phyloP scores from a whole-genome alignment of 371 early-diverging fungal species.

The Apophysomyces ossiformis region DNA sequence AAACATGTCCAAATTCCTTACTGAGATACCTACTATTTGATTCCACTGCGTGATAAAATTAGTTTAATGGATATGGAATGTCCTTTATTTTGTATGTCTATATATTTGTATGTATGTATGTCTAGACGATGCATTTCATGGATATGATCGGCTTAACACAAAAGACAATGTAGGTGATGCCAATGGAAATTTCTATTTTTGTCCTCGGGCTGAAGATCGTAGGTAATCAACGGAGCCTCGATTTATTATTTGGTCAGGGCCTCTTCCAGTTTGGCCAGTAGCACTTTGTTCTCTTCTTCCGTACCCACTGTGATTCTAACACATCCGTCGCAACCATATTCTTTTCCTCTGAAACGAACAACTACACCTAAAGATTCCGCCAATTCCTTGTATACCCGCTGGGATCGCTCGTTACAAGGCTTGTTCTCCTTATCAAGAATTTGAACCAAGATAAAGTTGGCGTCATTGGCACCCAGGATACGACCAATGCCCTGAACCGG shows the following conservation, averaged over 20 bases:
- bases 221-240: too few species aligned
- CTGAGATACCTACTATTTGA: too few species aligned
- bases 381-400: conserved; percentile 75
- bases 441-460: conserved; percentile 93
- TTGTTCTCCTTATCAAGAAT: conserved; percentile 61
- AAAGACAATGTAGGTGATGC: too few species aligned
- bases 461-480: conserved; percentile 86
- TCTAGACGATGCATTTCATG: too few species aligned
- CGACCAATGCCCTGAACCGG: conserved; percentile 63
- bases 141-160: too few species aligned
- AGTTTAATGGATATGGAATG: too few species aligned
- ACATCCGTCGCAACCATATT: conserved; percentile 91
- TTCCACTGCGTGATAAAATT: too few species aligned
- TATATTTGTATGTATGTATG: too few species aligned
- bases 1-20: too few species aligned
- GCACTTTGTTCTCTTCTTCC: conserved; percentile 72
- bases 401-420: conserved; percentile 77
- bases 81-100: too few species aligned
- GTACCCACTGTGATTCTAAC: conserved; percentile 95
- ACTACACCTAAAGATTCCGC: conserved; percentile 88
- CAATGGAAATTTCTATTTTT: too few species aligned
- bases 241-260: conserved; percentile 30
- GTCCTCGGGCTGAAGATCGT: too few species aligned
- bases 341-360: conserved; percentile 92
- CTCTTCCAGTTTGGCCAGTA: conserved; percentile 52